Conservation (phyloP, 1,284 basidiomycete species). For the Kalmanozyma brasiliensis region DNA sequence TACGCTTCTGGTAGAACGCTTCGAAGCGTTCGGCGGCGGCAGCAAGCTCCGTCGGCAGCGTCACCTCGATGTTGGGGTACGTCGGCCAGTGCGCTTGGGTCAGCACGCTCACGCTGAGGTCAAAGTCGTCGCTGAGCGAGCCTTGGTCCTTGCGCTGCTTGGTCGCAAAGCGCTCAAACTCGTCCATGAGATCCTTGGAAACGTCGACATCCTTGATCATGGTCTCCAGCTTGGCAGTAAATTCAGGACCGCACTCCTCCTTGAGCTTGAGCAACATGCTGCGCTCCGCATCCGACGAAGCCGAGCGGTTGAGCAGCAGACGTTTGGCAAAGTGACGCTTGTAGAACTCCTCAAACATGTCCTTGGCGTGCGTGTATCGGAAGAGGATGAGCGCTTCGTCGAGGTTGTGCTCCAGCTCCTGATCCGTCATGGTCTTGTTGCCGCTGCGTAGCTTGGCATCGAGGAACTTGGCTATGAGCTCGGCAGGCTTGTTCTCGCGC, state of each 20-base stretch:
- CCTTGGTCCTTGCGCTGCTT: slow-evolving; percentile 59
- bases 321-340: slow-evolving; percentile 88
- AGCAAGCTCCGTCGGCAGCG: slow-evolving; percentile 45
- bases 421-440: slow-evolving; percentile 78
- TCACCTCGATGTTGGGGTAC: slow-evolving; percentile 53
- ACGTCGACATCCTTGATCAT: slow-evolving; percentile 88
- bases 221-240: slow-evolving; percentile 81
- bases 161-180: slow-evolving; percentile 69
- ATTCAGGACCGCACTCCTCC: slow-evolving; percentile 89
- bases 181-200: slow-evolving; percentile 76
- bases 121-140: slow-evolving; percentile 52
- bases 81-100: slow-evolving; percentile 74
- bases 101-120: slow-evolving; percentile 72
- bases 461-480: slow-evolving; percentile 91
- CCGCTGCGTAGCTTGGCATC: slow-evolving; percentile 87
- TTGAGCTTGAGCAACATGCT: slow-evolving; percentile 87
- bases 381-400: slow-evolving; percentile 85
- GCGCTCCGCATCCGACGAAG: slow-evolving; percentile 90
- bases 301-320: slow-evolving; percentile 84
- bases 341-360: slow-evolving; percentile 82
- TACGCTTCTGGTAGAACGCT: slow-evolving; percentile 59
- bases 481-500: slow-evolving; percentile 86
- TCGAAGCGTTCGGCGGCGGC: slow-evolving; percentile 49
- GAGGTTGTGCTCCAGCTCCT: slow-evolving; percentile 77
- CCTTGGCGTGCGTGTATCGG: slow-evolving; percentile 76